phyloP scores from a whole-genome alignment of 139 green algal species.

The Chlamydomonas schloesseri region DNA sequence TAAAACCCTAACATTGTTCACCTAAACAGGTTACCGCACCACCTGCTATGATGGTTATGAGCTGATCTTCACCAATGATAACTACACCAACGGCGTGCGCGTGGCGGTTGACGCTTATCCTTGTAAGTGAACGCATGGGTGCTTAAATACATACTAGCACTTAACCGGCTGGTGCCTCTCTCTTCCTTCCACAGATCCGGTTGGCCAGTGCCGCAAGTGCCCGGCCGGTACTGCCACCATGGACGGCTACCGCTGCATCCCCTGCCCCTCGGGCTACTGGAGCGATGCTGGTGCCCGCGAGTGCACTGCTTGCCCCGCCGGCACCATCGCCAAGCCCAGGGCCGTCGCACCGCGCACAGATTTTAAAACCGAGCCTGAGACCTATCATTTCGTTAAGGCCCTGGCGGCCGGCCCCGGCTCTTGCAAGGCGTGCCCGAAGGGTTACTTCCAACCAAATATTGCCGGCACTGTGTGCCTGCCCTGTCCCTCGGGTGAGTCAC shows the following conservation, averaged over 20 bases:
- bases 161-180: no score
- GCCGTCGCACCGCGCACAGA: not conserved
- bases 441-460: constrained; percentile 34
- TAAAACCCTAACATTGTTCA: not conserved
- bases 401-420: not conserved
- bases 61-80: constrained; percentile 42
- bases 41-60: constrained; percentile 38
- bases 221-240: constrained; percentile 25
- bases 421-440: constrained; percentile 10
- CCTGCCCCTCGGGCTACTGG: constrained; percentile 24
- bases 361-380: not conserved
- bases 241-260: constrained; percentile 40
- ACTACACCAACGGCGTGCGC: not conserved
- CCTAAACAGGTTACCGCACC: constrained; percentile 4
- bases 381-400: not conserved
- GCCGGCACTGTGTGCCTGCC: constrained; percentile 31
- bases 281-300: constrained; percentile 13
- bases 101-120: not conserved
- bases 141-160: no score
- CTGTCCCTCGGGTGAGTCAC: constrained; percentile 31
- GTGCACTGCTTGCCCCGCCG: constrained; percentile 38
- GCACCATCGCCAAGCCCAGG: not conserved
- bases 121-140: no score
- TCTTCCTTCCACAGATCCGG: not conserved
- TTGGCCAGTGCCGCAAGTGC: constrained; percentile 39